Conservation (phyloP, 495 filamentous ascomycete species). For the Cercophora scortea region DNA sequence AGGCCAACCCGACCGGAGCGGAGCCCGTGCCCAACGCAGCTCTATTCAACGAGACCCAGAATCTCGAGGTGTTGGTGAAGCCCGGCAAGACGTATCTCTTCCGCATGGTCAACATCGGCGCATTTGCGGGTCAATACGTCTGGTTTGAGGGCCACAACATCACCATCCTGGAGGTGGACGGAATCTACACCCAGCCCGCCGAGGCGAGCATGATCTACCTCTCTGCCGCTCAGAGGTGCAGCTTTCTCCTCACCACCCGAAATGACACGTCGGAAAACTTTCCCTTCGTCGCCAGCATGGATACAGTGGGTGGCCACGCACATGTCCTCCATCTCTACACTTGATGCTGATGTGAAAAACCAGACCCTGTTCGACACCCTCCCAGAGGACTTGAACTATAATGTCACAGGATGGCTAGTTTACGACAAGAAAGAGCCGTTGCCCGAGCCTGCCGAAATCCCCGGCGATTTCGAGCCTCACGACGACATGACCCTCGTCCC, state of each 20-base stretch:
- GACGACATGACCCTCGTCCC: conserved; percentile 70
- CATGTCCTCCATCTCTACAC: not conserved
- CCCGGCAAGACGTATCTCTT: conserved; percentile 77
- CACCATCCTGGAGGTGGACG: conserved; percentile 49
- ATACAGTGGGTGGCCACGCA: conserved; percentile 33
- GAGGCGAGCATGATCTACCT: conserved; percentile 58
- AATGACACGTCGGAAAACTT: conserved; percentile 59
- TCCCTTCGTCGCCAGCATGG: conserved; percentile 56
- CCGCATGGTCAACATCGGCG: conserved; percentile 64
- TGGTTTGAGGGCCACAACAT: conserved; percentile 70
- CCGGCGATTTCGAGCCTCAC: conserved; percentile 40
- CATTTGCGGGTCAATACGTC: conserved; percentile 60
- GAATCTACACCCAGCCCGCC: conserved; percentile 49
- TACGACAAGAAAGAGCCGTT: conserved; percentile 56
- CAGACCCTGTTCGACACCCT: conserved; percentile 19
- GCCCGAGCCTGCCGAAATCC: conserved; percentile 46
- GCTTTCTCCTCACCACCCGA: conserved; percentile 54
- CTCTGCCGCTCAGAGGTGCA: conserved; percentile 62
- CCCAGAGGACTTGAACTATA: conserved; percentile 59
- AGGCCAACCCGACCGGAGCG: conserved; percentile 49
- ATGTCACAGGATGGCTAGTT: conserved; percentile 72
- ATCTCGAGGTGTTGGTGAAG: conserved; percentile 41
- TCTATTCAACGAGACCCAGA: conserved; percentile 61
- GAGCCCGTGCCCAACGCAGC: conserved; percentile 62
- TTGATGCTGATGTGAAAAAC: not conserved